Base-by-base conservation (phyloP, 2,329 filamentous ascomycete species). In the Drechslera avenae region DNA sequence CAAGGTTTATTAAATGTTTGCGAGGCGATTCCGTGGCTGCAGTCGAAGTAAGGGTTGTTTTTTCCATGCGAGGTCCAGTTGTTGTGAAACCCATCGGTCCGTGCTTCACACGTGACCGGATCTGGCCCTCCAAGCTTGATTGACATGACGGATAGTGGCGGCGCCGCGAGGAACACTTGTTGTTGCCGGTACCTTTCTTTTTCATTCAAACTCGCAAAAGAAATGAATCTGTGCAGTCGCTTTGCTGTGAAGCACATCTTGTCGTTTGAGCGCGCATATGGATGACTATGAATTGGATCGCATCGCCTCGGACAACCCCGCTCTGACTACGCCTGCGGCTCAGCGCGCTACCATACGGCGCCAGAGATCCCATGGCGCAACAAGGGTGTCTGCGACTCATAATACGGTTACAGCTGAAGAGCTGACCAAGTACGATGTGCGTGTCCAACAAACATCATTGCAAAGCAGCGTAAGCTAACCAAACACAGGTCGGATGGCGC, bases 401-500 rank as follows among this genome's bases (percentile, higher is more conserved):
- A 32, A 48, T 5, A 31, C 46, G 4, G 33, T 17, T 8, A 28
- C 46, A 4, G 28, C 53, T 13, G 35, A 34, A 17, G 49, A 51
- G 10, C 32, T 64, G 16, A 59, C 64, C 0, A 70, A 69, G 55
- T 62, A 70, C 45, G 67, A 70, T 54, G 63, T 67, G 52, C 30
- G 50, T 36, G 31, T 17, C 21, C 17, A 12, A 17, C 16, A 13
- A 23, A 33, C 7, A 9, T 7, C 23, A 14, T 16, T 13, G 18
- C 26, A 12, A 12, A 6, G 18, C n/a, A 17, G 1, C 8, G 4
- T 31, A 13, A 16, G 21, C 40, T 49, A 43, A 52, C 17, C 14
- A n/a, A 31, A 9, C 12, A 12, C 14, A 67, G 66, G 60, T 66
- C 4, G 67, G 67, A 23, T 75, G 72, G 72, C 63, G 72, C 6